Evolutionary conservation across 345 rosid genomes (phyloP).

Genomic region (Leavenworthia alabamica): DNA sequence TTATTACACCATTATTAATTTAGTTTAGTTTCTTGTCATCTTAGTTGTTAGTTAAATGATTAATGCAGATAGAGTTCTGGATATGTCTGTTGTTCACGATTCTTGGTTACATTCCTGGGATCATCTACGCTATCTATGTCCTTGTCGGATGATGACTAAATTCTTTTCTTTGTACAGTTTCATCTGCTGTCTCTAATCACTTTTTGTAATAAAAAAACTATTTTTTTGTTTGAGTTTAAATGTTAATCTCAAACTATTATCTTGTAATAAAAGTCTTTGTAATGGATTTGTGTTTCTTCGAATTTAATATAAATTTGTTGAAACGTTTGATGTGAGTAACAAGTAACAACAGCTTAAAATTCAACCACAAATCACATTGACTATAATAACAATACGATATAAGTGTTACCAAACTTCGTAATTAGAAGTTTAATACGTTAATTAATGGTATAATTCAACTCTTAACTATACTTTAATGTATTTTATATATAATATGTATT

Average conservation of each 20-base stretch:
- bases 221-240: too few species aligned
- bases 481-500: background rate
- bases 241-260: too few species aligned
- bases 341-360: too few species aligned
- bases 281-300: too few species aligned
- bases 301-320: too few species aligned
- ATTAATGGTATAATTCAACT: too few species aligned
- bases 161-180: constrained; percentile 21
- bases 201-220: background rate
- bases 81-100: constrained; percentile 68
- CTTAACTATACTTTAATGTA: too few species aligned
- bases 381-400: too few species aligned
- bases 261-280: too few species aligned
- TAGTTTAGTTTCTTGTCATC: background rate
- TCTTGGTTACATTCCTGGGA: constrained; percentile 78
- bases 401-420: too few species aligned
- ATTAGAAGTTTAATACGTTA: background rate
- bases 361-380: too few species aligned
- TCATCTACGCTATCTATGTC: constrained; percentile 77
- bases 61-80: constrained; percentile 91
- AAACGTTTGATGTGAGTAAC: too few species aligned
- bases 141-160: constrained; percentile 44
- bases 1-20: background rate
- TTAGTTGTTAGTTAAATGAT: background rate
- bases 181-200: constrained; percentile 1